Base-by-base conservation (phyloP, 106 monocot species). In the Phalaenopsis aphrodite region DNA sequence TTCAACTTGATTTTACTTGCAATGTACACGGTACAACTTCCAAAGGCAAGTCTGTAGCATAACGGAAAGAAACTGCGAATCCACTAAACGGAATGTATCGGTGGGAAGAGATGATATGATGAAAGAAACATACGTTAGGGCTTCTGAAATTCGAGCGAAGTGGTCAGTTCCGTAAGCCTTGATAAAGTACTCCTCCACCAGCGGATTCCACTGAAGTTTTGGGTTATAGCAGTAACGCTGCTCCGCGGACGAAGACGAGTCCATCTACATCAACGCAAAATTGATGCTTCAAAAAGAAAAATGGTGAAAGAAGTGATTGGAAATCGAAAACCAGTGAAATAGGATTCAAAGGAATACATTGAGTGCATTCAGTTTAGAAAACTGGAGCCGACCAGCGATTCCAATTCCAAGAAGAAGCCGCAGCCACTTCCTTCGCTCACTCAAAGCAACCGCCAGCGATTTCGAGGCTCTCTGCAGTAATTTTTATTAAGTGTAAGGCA, bases 101-200 rank as follows among this genome's bases (percentile, higher is more conserved):
- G 47, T 12, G 37, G 4, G 41, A n/a, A 69, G 1, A 43, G 58
- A n/a, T 30, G 7, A 11, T 4, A 64, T 8, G 48, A 56, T 55
- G 38, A 48, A 52, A 30, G 72, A 65, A 12, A 42, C 19, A 43
- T 88, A 98, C 98, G 98, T 91, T 10, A 95, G 89, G 80, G 94
- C 83, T 81, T 88, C 79, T 69, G 98, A 91, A 83, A 99, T 95
- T 41, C 83, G 88, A 47, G 92, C 79, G 75, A 99, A 99, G 79
- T 87, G 93, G 2, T 91, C 86, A 52, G 91, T 85, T 23, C 94
- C 94, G 79, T 99, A 99, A 37, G 98, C 98, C n/a, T 76, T 81
- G 83, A 84, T 57, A 84, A 99, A 93, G 89, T 99, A 95, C 78
- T 91, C 88, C 85, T 95, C 93, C 1, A 99, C 94, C 79, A 93